Base-by-base conservation (phyloP, 306 rosid genomes). In the Cicer cuneatum region DNA sequence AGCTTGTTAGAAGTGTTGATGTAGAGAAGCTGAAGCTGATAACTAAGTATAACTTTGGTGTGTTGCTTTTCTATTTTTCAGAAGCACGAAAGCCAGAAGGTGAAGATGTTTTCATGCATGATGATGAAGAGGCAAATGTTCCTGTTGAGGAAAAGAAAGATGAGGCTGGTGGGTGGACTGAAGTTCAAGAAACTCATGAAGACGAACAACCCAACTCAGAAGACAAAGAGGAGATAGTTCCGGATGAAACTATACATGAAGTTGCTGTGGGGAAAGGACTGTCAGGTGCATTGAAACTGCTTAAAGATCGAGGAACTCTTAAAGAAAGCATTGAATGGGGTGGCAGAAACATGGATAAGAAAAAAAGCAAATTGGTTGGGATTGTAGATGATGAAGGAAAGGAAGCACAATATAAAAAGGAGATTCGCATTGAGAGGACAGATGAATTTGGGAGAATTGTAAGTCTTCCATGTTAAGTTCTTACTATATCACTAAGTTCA, bases 291-390 rank as follows among this genome's bases (percentile, higher is more conserved):
- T 76, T 94, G 80, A 87, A 81, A 83, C 86, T 94, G 54, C 95
- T 94, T 79, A 87, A 94, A 81, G 97, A 92, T 0, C 88, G 99
- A 71, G 99, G 97, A 53, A 89, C 94, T 37, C 96, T 94, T 46
- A 94, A 94, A 83, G 96, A 94, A 86, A 88, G 83, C 77, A 64
- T 90, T 66, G 97, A 94, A 57, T 94, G 97, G 97, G 97, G 99
- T 79, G 99, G 99, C 74, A 92, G 97, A 86, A 94, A 92, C 86
- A 92, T 94, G 99, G 99, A 94, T 78, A 94, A 94, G 88, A 94
- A 92, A 81, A 94, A 90, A 83, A 86, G 98, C 85, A 94, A 94
- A 81, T 88, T 94, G 78, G 85, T 92, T 72, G 99, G 97, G 76
- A 82, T 94, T 2, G 73, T 90, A 13, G 96, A 87, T 41, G 89